These are phyloP conservation scores for Alternaria panax DNA, from an alignment of 2,329 filamentous ascomycete species.

Conservation along the genomic window DNA sequence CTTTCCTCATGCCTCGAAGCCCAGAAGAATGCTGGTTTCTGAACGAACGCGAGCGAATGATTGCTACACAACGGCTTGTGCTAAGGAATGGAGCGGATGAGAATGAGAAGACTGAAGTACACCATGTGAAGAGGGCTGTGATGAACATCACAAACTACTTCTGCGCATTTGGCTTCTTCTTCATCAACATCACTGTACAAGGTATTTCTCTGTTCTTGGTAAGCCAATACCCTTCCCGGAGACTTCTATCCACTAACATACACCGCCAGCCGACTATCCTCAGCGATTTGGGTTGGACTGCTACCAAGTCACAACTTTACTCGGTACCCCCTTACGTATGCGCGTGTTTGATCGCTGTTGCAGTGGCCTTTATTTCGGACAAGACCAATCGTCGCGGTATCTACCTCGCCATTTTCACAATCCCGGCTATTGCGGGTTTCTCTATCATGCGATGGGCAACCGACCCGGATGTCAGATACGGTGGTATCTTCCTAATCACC, in stretches of 20 bases:
- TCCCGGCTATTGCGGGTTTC: constrained; percentile 60
- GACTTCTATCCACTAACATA: not conserved
- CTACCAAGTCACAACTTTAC: constrained; percentile 50
- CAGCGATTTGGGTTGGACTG: constrained; percentile 47
- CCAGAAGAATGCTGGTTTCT: constrained; percentile 61
- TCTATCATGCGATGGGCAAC: constrained; percentile 63
- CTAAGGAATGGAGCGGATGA: constrained; percentile 58
- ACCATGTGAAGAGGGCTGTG: constrained; percentile 61
- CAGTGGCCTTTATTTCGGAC: constrained; percentile 47
- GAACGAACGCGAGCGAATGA: constrained; percentile 61
- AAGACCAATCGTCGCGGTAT: constrained; percentile 49
- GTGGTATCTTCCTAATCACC: constrained; percentile 64
- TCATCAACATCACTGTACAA: constrained; percentile 68
- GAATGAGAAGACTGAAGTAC: constrained; percentile 57
- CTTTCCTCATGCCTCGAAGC: constrained; percentile 61
- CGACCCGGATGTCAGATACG: constrained; percentile 62
- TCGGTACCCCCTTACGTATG: constrained; percentile 51
- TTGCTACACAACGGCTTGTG: constrained; percentile 61
- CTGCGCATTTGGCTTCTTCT: constrained; percentile 65
- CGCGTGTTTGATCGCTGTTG: constrained; percentile 47
- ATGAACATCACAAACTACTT: constrained; percentile 67
- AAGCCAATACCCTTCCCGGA: constrained; percentile 6
- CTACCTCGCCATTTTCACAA: constrained; percentile 47
- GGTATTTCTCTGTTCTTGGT: constrained; percentile 52
- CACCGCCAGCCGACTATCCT: constrained; percentile 47